Percentiles rank a stretch among this genome's conserved stretches.
Evolutionary conservation across 805 yeast species (phyloP).

Genomic region (Metschnikowia gruessii): DNA sequence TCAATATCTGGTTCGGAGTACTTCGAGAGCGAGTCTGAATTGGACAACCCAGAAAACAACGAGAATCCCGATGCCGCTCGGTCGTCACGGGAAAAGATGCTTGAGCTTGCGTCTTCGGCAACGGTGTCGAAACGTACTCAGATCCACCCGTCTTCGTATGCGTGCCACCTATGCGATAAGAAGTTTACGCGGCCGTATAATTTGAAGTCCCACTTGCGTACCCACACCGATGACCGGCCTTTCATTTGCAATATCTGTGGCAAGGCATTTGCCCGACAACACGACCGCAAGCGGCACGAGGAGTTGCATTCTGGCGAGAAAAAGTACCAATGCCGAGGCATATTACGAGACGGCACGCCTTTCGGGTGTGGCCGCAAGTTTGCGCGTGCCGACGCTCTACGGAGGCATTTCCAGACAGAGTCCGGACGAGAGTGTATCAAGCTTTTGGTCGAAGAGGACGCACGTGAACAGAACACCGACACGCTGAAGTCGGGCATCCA

Average conservation of each 20-base stretch:
- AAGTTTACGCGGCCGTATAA: conserved; percentile 91
- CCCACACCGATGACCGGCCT: conserved; percentile 85
- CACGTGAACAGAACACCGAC: conserved; percentile 23
- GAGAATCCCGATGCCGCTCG: conserved; percentile 9
- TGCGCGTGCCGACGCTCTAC: conserved; percentile 46
- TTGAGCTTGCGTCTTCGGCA: conserved; percentile 62
- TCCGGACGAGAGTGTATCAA: conserved; percentile 45
- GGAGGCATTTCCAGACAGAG: conserved; percentile 47
- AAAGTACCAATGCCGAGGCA: conserved; percentile 68
- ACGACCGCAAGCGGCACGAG: conserved; percentile 45
- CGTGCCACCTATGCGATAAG: conserved; percentile 82
- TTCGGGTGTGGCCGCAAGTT: conserved; percentile 47
- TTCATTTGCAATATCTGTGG: conserved; percentile 71
- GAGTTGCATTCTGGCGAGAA: conserved; percentile 73
- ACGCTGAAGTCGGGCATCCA: conserved; percentile 17
- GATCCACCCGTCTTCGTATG: conserved; percentile 69
- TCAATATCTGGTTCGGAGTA: conserved; percentile 1
- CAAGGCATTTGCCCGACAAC: conserved; percentile 62
- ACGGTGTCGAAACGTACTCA: conserved; percentile 55
- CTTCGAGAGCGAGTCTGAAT: conserved; percentile 21
- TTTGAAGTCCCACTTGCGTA: conserved; percentile 83
- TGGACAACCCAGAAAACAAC: conserved; percentile 13
- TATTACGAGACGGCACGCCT: conserved; percentile 48
- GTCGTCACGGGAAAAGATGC: conserved; percentile 53
- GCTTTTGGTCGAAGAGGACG: conserved; percentile 41